Conservation (phyloP, 495 filamentous ascomycete species). For the Elasticomyces elasticus region DNA sequence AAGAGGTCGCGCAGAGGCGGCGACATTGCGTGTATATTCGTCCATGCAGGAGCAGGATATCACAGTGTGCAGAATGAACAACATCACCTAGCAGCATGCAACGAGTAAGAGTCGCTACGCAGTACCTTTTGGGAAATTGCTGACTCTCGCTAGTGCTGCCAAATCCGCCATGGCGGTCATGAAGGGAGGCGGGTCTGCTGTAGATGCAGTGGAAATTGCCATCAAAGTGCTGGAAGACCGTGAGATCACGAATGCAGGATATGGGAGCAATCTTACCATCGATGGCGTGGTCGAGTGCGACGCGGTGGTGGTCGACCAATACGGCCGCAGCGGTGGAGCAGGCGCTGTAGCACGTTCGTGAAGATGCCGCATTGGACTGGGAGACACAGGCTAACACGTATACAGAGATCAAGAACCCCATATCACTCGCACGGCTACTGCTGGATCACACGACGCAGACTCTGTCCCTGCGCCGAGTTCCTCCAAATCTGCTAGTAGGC, state of each 20-base stretch:
- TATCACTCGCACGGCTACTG: conserved; percentile 71
- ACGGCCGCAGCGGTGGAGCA: conserved; percentile 82
- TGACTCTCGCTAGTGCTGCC: conserved; percentile 52
- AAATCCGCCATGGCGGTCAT: conserved; percentile 69
- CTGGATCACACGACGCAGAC: conserved; percentile 62
- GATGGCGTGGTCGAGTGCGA: conserved; percentile 90
- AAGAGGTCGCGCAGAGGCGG: conserved; percentile 28
- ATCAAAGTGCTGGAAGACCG: conserved; percentile 79
- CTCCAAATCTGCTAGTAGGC: conserved; percentile 83
- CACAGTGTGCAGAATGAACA: conserved; percentile 77
- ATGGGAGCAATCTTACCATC: conserved; percentile 86
- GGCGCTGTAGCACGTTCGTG: conserved; percentile 78
- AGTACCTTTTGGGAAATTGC: background rate
- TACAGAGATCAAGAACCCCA: conserved; percentile 83
- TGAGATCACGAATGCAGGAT: conserved; percentile 93
- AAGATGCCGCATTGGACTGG: background rate
- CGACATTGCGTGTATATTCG: conserved; percentile 65
- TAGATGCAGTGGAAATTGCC: conserved; percentile 89
- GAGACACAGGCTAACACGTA: conserved; percentile 4
- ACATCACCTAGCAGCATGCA: conserved; percentile 73
- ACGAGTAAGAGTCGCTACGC: conserved; percentile 52
- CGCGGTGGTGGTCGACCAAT: conserved; percentile 82
- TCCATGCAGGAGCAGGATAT: conserved; percentile 94
- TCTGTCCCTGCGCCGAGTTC: conserved; percentile 73
- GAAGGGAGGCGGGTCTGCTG: conserved; percentile 61